A percentile compares a stretch with the other conserved stretches of the same genome.
These are phyloP conservation scores for Diversispora eburnea DNA, from an alignment of 192 early-diverging fungal species.

Conservation along the genomic window DNA sequence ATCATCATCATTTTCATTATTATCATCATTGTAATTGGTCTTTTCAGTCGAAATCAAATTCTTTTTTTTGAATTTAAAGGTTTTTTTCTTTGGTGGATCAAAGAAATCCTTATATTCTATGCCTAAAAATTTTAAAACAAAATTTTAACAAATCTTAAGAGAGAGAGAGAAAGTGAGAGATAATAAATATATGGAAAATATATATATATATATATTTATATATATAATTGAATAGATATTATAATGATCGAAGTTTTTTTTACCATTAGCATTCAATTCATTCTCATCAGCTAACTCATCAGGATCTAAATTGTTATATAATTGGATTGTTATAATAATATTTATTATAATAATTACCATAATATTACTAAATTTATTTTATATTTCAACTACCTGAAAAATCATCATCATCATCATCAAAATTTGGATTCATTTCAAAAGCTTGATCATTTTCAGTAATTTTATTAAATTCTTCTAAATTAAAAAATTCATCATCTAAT, in stretches of 20 bases:
- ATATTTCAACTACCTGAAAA: conserved; percentile 38
- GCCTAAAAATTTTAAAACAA: conserved; percentile 43
- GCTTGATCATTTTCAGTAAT: conserved; percentile 61
- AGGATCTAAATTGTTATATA: conserved; percentile 51
- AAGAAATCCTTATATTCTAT: conserved; percentile 86
- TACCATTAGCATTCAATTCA: conserved; percentile 54
- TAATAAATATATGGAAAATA: too few species aligned
- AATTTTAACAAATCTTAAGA: not conserved
- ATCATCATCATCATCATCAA: conserved; percentile 67
- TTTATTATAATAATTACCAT: too few species aligned
- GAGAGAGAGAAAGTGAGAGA: too few species aligned
- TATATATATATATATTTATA: not conserved
- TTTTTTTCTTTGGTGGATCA: conserved; percentile 54
- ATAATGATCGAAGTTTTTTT: not conserved
- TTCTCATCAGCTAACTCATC: conserved; percentile 64
- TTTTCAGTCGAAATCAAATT: conserved; percentile 30
- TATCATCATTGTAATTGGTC: conserved; percentile 28
- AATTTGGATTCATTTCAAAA: conserved; percentile 40
- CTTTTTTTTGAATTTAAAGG: conserved; percentile 28
- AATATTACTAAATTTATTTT: conserved; percentile 21
- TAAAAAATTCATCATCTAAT: conserved; percentile 94
- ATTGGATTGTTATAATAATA: too few species aligned
- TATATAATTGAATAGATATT: conserved; percentile 21
- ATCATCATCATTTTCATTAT: conserved; percentile 46
- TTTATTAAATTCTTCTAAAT: conserved; percentile 87